A percentile compares a stretch with the other conserved stretches of the same genome.
Conservation (phyloP, 371 early-diverging fungal genomes). For the Actinomucor elegans region DNA sequence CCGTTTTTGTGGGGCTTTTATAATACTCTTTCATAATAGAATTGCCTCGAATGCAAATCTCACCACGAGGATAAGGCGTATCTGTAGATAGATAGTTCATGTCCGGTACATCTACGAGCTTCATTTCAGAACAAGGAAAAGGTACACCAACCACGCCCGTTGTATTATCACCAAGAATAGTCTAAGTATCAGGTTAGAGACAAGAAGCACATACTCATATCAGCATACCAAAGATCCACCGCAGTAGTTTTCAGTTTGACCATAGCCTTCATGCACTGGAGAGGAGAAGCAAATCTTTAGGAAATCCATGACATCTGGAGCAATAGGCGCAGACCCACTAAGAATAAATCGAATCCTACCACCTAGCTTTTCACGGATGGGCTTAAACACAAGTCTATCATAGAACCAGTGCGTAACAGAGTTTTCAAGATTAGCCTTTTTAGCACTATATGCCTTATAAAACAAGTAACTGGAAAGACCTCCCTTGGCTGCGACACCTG, state of each 20-base stretch:
- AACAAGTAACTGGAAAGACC: conserved; percentile 73
- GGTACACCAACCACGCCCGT: conserved; percentile 80
- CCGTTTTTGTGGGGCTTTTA: conserved; percentile 68
- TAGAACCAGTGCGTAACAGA: conserved; percentile 76
- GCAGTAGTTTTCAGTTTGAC: conserved; percentile 60
- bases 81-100: conserved; percentile 74
- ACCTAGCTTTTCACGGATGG: conserved; percentile 88
- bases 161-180: conserved; percentile 63
- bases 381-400: conserved; percentile 86
- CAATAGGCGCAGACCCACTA: conserved; percentile 94
- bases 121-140: conserved; percentile 80
- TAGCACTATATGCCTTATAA: conserved; percentile 61
- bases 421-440: conserved; percentile 71
- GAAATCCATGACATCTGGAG: conserved; percentile 81
- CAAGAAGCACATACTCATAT: neutral
- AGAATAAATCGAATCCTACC: conserved; percentile 89
- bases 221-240: conserved; percentile 38
- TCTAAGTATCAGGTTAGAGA: conserved; percentile 9
- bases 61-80: conserved; percentile 71
- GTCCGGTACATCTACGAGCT: conserved; percentile 87
- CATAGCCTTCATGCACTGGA: conserved; percentile 95
- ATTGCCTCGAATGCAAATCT: conserved; percentile 85
- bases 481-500: conserved; percentile 86
- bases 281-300: conserved; percentile 84
- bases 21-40: conserved; percentile 68